Evolutionary conservation across 352 stramenopile species (phyloP).

Genomic region (Globisporangium emineosum): DNA sequence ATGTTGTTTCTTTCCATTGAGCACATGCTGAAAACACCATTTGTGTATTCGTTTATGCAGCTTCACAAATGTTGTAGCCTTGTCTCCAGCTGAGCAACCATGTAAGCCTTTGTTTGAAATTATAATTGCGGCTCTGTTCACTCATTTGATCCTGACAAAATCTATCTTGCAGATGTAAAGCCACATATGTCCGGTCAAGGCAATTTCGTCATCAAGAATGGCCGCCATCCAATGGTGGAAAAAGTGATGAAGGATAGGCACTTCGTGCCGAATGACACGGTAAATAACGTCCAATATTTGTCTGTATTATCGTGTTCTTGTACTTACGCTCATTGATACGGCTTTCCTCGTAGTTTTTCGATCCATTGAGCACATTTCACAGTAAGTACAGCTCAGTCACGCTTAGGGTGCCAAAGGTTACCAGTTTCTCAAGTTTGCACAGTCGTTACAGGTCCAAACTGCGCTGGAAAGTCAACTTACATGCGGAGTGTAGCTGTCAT

Average conservation of each 20-base stretch:
- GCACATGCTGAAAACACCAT: background rate
- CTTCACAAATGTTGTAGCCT: conserved; percentile 86
- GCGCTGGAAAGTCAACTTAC: conserved; percentile 90
- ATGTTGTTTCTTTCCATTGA: background rate
- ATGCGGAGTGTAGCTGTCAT: conserved; percentile 82
- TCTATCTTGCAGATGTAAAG: conserved; percentile 44
- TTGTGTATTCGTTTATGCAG: conserved; percentile 22
- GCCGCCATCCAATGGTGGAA: conserved; percentile 78
- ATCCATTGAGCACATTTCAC: conserved; percentile 70
- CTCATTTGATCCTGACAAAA: background rate
- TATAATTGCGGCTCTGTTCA: background rate
- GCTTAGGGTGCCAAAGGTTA: background rate
- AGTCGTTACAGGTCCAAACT: conserved; percentile 91
- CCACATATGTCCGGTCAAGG: conserved; percentile 65
- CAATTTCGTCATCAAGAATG: conserved; percentile 79
- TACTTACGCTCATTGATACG: conserved; percentile 7
- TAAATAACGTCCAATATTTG: conserved; percentile 20
- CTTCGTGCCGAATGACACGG: conserved; percentile 87
- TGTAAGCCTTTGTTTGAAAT: conserved; percentile 33
- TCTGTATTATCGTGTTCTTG: background rate
- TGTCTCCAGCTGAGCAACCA: conserved; percentile 68
- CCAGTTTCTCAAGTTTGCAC: conserved; percentile 16
- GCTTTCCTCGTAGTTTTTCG: conserved; percentile 47
- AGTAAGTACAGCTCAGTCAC: conserved; percentile 28
- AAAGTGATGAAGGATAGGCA: conserved; percentile 50